Evolutionary conservation across 768 basidiomycete species (phyloP).

Genomic region (Gloeophyllum trabeum): DNA sequence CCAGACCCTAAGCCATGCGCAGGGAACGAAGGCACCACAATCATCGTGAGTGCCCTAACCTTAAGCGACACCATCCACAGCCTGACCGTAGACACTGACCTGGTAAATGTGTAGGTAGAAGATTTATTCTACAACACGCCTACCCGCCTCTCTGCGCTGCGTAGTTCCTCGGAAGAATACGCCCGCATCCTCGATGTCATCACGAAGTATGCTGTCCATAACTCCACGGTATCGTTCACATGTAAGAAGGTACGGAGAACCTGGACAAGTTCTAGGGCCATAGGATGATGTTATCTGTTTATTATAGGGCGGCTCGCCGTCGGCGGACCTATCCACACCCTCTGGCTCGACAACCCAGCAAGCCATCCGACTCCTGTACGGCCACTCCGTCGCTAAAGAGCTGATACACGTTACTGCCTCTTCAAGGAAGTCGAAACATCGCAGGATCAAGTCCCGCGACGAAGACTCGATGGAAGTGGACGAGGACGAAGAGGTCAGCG

Average conservation of each 20-base stretch:
- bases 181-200: constrained; percentile 84
- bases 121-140: constrained; percentile 94
- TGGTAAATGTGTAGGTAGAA: constrained; percentile 55
- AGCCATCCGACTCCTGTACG: constrained; percentile 75
- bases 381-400: constrained; percentile 70
- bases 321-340: constrained; percentile 78
- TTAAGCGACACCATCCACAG: neutral
- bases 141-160: constrained; percentile 74
- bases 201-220: constrained; percentile 90
- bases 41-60: constrained; percentile 42
- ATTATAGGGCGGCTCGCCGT: constrained; percentile 51
- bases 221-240: constrained; percentile 75
- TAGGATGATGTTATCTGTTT: neutral
- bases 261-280: too few species aligned
- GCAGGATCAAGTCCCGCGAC: constrained; percentile 9
- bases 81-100: neutral
- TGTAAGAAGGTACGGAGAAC: constrained; percentile 70
- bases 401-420: constrained; percentile 32
- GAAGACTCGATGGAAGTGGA: constrained; percentile 11
- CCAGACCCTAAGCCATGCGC: constrained; percentile 83
- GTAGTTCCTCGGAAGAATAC: constrained; percentile 85
- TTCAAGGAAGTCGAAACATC: constrained; percentile 20
- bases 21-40: constrained; percentile 88
- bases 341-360: constrained; percentile 50
- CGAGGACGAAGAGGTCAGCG: constrained; percentile 19